Conservation (phyloP, 2,329 filamentous ascomycete genomes). For the Aureobasidium mangrovei region DNA sequence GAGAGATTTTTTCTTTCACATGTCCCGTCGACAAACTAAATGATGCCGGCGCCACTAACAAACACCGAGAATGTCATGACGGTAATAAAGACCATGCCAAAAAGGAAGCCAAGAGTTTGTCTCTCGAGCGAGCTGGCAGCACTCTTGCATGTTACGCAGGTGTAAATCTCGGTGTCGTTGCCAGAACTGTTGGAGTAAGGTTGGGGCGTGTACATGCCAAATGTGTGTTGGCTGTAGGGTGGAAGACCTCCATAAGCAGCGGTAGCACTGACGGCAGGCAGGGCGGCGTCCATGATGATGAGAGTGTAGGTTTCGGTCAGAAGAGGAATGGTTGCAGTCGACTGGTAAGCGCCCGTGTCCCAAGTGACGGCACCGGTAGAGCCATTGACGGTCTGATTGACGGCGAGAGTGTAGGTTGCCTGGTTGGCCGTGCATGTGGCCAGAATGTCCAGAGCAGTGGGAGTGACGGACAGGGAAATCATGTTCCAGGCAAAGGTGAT, state of each 20-base stretch:
- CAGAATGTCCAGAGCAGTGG: constrained; percentile 51
- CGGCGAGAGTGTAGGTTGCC: constrained; percentile 52
- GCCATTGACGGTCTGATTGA: constrained; percentile 42
- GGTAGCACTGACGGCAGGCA: constrained; percentile 41
- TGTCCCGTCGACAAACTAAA: not conserved
- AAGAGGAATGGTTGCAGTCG: constrained; percentile 42
- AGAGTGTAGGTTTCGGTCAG: constrained; percentile 55
- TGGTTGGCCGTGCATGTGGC: constrained; percentile 52
- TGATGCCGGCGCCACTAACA: constrained; percentile 20
- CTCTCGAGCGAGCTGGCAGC: constrained; percentile 46
- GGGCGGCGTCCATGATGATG: constrained; percentile 51
- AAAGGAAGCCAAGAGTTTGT: constrained; percentile 47
- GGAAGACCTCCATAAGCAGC: constrained; percentile 48
- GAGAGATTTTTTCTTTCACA: not conserved
- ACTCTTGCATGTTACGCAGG: constrained; percentile 49
- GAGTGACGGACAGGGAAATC: constrained; percentile 52
- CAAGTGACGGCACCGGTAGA: constrained; percentile 47
- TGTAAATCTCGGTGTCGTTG: not conserved
- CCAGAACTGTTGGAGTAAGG: constrained; percentile 39
- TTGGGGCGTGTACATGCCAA: constrained; percentile 55
- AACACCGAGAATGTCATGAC: constrained; percentile 50
- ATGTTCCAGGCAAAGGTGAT: constrained; percentile 63
- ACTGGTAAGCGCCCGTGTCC: constrained; percentile 50
- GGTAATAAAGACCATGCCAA: constrained; percentile 49
- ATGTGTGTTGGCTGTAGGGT: constrained; percentile 43